Base-by-base conservation (phyloP, 2,329 filamentous ascomycete genomes). In the Xylaria polymorpha region DNA sequence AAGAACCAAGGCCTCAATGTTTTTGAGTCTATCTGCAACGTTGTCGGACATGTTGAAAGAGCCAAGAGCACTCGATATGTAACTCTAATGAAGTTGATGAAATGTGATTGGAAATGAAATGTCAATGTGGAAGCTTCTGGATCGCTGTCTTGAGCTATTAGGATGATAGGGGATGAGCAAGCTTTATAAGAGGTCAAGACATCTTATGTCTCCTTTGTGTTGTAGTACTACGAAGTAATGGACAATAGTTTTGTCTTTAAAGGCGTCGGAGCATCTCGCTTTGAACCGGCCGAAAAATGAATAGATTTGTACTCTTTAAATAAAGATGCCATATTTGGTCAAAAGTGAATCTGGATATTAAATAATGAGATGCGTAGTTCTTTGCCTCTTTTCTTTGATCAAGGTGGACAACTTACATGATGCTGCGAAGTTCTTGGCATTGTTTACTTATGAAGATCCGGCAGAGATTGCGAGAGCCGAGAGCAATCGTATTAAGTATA, bases 301-400 rank as follows among this genome's bases (percentile, higher is more conserved):
- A 22, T 3, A 22, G 46, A 32, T 4, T 8, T 53, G 20, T 55
- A 18, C 15, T 41, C 35, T n/a, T 53, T 15, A 9, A 25, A 22
- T 25, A 50, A 37, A 20, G 14, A 37, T 41, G 7, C 1, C 10
- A 5, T 20, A 20, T 41, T 29, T 41, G 22, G 8, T 18, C 14
- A 9, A 18, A 56, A 32, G 22, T 15, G 43, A 37, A 43, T 8
- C 3, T n/a, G 5, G 25, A 12, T 35, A 10, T 35, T 39, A 4
- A 39, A 48, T 50, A 66, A 46, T 29, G n/a, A 61, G 15, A 55
- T 15, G 20, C 18, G 14, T 51, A 18, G 20, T 59, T 58, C 15
- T 20, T 35, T 50, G 1, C 20, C n/a, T 51, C 18, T 50, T 22
- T 94, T 88, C 53, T 97, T 85, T 0, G 92, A 10, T 46, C 18